phyloP scores from a whole-genome alignment of 2,329 filamentous ascomycete species.

The Sclerotinia sclerotiorum region DNA sequence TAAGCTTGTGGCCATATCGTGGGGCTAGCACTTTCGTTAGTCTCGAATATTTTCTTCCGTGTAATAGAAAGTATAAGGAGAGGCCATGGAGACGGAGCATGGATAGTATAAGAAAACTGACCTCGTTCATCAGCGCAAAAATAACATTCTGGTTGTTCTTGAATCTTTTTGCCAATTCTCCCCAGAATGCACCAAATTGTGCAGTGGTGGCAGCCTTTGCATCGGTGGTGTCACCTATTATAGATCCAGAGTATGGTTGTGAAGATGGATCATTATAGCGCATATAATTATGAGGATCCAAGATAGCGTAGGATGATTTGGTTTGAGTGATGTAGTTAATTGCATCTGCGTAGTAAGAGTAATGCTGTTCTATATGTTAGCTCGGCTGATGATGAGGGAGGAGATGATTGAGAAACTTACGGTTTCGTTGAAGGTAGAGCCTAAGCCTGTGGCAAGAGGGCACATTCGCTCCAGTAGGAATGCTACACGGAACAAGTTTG shows the following conservation, averaged over 20 bases:
- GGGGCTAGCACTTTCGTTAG: conserved; percentile 40
- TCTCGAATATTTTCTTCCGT: neutral
- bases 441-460: conserved; percentile 48
- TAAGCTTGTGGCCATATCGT: conserved; percentile 50
- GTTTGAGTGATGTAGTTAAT: conserved; percentile 52
- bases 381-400: neutral
- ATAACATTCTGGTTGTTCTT: conserved; percentile 49
- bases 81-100: neutral
- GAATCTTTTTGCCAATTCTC: conserved; percentile 49
- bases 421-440: conserved; percentile 51
- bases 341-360: conserved; percentile 47
- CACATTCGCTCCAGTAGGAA: conserved; percentile 54
- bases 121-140: conserved; percentile 49
- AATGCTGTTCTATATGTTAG: conserved; percentile 41
- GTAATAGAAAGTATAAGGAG: neutral
- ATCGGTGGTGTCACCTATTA: conserved; percentile 51
- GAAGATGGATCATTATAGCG: conserved; percentile 52
- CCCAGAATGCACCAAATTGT: conserved; percentile 51
- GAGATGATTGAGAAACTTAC: conserved; percentile 26
- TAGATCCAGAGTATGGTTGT: conserved; percentile 50
- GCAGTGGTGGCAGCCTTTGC: conserved; percentile 47
- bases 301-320: conserved; percentile 48
- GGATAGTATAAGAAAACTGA: conserved; percentile 6
- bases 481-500: conserved; percentile 50
- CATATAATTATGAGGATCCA: conserved; percentile 57